Evolutionary conservation across 768 basidiomycete species (phyloP).

Genomic region (Tricholoma terreum): DNA sequence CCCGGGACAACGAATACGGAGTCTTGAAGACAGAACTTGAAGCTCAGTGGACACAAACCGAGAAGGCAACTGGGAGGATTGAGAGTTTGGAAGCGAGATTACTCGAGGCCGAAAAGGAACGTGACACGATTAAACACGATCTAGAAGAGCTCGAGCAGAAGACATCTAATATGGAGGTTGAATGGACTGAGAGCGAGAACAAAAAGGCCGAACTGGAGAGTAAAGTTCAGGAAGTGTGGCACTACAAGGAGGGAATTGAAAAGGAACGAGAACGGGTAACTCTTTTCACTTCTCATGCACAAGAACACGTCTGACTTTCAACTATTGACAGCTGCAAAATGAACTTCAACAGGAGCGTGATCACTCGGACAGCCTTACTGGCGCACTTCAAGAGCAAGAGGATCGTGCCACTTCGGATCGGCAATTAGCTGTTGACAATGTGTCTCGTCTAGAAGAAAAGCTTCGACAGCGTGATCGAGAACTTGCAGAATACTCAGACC

Average conservation of each 20-base stretch:
- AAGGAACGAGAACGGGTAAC: constrained; percentile 54
- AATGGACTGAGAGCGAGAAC: constrained; percentile 57
- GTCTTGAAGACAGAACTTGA: constrained; percentile 63
- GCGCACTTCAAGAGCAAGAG: constrained; percentile 51
- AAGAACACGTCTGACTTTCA: neutral
- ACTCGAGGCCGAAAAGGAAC: constrained; percentile 35
- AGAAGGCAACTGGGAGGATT: constrained; percentile 49
- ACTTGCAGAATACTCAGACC: constrained; percentile 43
- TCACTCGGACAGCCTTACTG: constrained; percentile 44
- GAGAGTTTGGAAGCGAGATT: constrained; percentile 36
- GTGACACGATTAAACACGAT: constrained; percentile 37
- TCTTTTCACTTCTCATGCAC: neutral
- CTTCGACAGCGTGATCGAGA: constrained; percentile 57
- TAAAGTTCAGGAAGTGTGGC: constrained; percentile 52
- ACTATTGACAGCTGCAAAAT: constrained; percentile 43
- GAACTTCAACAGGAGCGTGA: constrained; percentile 54
- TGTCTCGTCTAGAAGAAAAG: constrained; percentile 55
- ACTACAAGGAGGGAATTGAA: constrained; percentile 51
- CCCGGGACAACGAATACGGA: constrained; percentile 42
- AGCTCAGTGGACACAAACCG: constrained; percentile 68
- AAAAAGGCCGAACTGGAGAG: constrained; percentile 52
- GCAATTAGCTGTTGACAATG: constrained; percentile 50
- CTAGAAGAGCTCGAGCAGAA: constrained; percentile 41
- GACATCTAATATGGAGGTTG: constrained; percentile 46
- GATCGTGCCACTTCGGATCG: constrained; percentile 51